Evolutionary conservation across 352 stramenopile species (phyloP).

Genomic region (Phytophthora parvispora): DNA sequence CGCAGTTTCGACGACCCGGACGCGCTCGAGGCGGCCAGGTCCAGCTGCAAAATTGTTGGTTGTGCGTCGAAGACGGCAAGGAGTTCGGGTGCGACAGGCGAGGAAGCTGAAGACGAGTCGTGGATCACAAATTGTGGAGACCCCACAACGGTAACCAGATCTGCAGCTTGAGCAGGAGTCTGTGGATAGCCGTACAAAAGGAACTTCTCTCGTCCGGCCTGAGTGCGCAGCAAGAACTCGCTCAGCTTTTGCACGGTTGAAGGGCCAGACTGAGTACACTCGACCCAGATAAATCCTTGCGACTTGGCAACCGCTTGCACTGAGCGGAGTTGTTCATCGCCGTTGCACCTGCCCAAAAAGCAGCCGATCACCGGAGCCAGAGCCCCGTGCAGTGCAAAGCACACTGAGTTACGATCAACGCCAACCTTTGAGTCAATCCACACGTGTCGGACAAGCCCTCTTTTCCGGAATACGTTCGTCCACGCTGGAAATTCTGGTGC

Average conservation of each 20-base stretch:
- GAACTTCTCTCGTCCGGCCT: conserved; percentile 32
- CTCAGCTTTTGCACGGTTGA: conserved; percentile 19
- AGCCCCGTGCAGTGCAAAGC: neutral
- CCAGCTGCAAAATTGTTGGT: conserved; percentile 36
- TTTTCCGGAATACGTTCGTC: conserved; percentile 23
- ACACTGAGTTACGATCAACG: neutral
- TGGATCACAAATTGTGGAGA: conserved; percentile 34
- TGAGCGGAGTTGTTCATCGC: conserved; percentile 9
- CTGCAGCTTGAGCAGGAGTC: conserved; percentile 14
- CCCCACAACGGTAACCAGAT: conserved; percentile 25
- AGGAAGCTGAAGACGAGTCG: conserved; percentile 17
- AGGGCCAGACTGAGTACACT: conserved; percentile 4
- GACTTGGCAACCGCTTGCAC: conserved; percentile 22
- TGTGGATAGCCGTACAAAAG: conserved; percentile 46
- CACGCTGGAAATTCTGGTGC: conserved; percentile 19
- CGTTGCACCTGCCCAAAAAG: conserved; percentile 32
- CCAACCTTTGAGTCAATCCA: conserved; percentile 21
- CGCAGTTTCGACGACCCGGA: conserved; percentile 17
- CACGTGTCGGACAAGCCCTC: conserved; percentile 22
- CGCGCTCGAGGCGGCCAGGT: conserved; percentile 18
- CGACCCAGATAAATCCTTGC: conserved; percentile 42
- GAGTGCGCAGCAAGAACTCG: conserved; percentile 28
- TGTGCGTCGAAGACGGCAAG: conserved; percentile 31
- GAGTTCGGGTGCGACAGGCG: conserved; percentile 11
- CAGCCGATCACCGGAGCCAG: conserved; percentile 39